Evolutionary conservation across 1,284 basidiomycete species (phyloP), one percentile per base, ranked within the genome.

Genomic region (Trametes polyzona): DNA sequence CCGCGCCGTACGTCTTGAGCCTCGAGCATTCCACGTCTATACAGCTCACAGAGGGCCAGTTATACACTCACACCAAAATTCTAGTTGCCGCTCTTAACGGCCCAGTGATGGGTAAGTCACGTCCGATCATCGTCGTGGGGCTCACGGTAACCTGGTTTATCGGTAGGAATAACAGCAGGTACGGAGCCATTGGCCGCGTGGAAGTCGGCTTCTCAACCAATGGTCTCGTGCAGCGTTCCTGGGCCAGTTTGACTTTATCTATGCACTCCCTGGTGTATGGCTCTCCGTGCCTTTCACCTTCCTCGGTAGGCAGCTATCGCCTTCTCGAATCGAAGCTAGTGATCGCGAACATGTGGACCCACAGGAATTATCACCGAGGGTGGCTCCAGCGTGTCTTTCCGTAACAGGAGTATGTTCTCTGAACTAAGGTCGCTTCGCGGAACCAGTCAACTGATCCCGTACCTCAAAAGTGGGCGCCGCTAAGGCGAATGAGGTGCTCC

Each of bases 171-270:
- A 52, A 81, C 85, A 30, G 85, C 87, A 59, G 86, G 87, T 85
- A 62, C 40, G 67, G 62, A 11, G 17, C n/a, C 10, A 30, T 14
- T 26, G 10, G 7, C 4, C 9, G 19, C 19, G 5, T 17, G n/a
- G 14, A 30, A 24, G 16, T 6, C 6, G 5, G 12, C 24, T 29
- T 32, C 8, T 27, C 17, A 24, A 4, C 39, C 9, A 27, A 26
- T 14, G 12, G 23, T 16, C 17, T 16, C 16, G 35, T 16, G 3
- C 63, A 88, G 87, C 87, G 1, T 83, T 88, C 63, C 72, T 90
- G 23, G 87, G 87, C 1, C 80, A 88, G 58, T 88, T 88, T 63
- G 87, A 90, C 66, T 88, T 90, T 65, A 86, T 90, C 24, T 90
- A 88, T 59, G 77, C 81, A n/a, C 69, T 88, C 58, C 83, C 84